These are phyloP conservation scores for Suhomyces bribrorum DNA, from an alignment of 1,139 yeast species.

Conservation along the genomic window DNA sequence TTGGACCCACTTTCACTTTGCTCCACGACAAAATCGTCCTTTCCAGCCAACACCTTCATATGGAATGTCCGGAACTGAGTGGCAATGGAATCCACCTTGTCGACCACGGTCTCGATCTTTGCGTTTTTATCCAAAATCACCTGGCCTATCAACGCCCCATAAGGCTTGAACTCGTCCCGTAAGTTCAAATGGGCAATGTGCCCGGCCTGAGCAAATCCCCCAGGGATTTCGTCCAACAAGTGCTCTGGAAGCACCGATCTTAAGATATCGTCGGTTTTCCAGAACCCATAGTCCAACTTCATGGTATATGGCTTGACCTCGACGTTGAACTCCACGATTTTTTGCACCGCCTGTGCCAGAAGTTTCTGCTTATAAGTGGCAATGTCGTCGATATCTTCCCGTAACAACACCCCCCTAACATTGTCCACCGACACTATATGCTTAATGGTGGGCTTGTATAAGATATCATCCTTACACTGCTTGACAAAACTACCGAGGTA, in stretches of 20 bases:
- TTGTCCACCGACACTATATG: conserved; percentile 57
- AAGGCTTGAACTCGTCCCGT: conserved; percentile 83
- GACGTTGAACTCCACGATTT: conserved; percentile 50
- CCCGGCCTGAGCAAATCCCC: conserved; percentile 92
- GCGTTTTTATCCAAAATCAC: conserved; percentile 85
- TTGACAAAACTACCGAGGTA: conserved; percentile 57
- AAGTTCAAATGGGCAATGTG: conserved; percentile 93
- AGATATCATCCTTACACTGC: conserved; percentile 52
- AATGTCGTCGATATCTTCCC: conserved; percentile 48
- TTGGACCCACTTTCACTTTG: conserved; percentile 87
- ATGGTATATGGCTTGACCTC: conserved; percentile 55
- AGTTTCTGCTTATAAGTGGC: conserved; percentile 41
- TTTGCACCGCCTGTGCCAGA: conserved; percentile 41
- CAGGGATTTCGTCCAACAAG: conserved; percentile 71
- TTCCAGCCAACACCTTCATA: conserved; percentile 93
- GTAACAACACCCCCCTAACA: conserved; percentile 62
- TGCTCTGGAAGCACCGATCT: conserved; percentile 74
- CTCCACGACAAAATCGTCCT: conserved; percentile 69
- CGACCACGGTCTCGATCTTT: conserved; percentile 86
- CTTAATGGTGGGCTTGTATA: conserved; percentile 64
- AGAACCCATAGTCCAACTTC: conserved; percentile 67
- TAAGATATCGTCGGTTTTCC: conserved; percentile 88
- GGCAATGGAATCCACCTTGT: conserved; percentile 84
- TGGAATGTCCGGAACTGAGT: conserved; percentile 88
- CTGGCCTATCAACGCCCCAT: conserved; percentile 79